Percentiles rank a stretch among this genome's conserved stretches.
These are phyloP conservation scores for Pyricularia pennisetigena DNA, from an alignment of 2,329 filamentous ascomycete species.

Conservation along the genomic window DNA sequence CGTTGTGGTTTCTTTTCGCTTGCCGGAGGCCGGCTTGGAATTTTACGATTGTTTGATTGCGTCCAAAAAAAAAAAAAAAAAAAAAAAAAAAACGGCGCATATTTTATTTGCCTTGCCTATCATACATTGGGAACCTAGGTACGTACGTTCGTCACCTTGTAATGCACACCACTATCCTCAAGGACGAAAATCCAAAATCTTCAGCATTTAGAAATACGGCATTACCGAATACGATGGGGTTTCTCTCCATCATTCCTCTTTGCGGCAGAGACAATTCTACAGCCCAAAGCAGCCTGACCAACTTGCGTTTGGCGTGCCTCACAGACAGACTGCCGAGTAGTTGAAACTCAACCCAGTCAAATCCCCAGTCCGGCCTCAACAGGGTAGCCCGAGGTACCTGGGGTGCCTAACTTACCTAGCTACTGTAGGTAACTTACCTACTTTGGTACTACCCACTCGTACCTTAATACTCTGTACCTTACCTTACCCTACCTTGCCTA, in stretches of 20 bases:
- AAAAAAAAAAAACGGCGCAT: too few species aligned
- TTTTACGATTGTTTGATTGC: neutral
- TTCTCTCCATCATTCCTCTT: neutral
- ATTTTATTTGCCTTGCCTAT: too few species aligned
- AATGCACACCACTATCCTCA: neutral
- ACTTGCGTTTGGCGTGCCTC: neutral
- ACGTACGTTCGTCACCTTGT: neutral
- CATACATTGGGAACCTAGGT: neutral
- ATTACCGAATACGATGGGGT: neutral
- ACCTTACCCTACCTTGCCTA: neutral
- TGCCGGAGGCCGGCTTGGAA: slow-evolving; percentile 1
- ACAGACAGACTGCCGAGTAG: neutral
- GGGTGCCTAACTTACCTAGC: neutral
- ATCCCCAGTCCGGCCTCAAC: neutral
- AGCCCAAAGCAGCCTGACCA: neutral
- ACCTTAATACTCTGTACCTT: too few species aligned
- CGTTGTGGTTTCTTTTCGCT: neutral
- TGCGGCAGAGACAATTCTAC: neutral
- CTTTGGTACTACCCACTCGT: too few species aligned
- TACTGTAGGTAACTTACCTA: too few species aligned
- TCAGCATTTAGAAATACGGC: neutral
- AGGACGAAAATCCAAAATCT: neutral
- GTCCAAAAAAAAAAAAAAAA: neutral
- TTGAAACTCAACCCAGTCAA: neutral
- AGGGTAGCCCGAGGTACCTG: neutral